A percentile compares a stretch with the other conserved stretches of the same genome.
phyloP scores from a whole-genome alignment of 2,329 filamentous ascomycete species.

The Phaeosphaeriaceae sp. region DNA sequence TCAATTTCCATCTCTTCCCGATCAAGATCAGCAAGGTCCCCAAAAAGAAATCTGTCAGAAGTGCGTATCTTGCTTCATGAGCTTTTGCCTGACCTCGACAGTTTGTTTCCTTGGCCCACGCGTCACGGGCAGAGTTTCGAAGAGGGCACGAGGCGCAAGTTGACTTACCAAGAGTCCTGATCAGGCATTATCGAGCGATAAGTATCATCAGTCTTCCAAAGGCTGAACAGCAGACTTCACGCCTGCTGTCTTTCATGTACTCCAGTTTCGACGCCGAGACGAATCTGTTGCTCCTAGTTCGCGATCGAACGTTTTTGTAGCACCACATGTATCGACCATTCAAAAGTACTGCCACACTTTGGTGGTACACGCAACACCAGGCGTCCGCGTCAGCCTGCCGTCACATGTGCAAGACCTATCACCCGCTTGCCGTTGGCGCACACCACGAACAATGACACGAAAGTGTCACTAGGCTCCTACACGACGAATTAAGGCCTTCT shows the following conservation, averaged over 20 bases:
- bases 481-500: neutral
- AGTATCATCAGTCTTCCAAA: neutral
- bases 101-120: neutral
- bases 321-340: neutral
- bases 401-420: constrained; percentile 7
- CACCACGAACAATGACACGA: no score
- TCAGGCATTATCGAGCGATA: neutral
- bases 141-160: neutral
- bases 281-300: neutral
- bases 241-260: neutral
- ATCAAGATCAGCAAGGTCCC: neutral
- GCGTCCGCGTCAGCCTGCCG: constrained; percentile 3
- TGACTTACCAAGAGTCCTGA: neutral
- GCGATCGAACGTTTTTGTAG: neutral
- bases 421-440: neutral
- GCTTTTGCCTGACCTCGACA: neutral
- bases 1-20: neutral
- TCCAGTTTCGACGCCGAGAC: neutral
- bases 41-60: neutral
- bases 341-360: neutral
- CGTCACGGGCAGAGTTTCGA: neutral
- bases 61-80: neutral
- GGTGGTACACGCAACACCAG: neutral
- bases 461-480: neutral
- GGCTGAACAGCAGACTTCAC: neutral